These are phyloP conservation scores for Phaeosphaeria sp. DNA, from an alignment of 2,329 filamentous ascomycete genomes.

Conservation along the genomic window DNA sequence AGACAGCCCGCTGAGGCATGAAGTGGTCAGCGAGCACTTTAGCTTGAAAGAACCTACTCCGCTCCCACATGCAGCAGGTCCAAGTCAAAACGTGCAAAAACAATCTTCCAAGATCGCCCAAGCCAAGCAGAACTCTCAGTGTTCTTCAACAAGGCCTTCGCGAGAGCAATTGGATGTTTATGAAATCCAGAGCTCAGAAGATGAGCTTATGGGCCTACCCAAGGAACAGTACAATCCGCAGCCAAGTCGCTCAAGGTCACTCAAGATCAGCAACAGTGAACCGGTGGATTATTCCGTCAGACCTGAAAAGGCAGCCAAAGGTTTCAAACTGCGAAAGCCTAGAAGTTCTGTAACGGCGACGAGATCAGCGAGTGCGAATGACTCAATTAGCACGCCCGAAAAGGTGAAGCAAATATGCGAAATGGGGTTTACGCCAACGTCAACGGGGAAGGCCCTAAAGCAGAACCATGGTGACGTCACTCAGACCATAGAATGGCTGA, in stretches of 20 bases:
- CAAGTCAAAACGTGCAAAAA: not conserved
- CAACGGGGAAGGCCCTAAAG: conserved; percentile 32
- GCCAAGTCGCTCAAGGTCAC: conserved; percentile 47
- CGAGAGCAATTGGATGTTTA: conserved; percentile 8
- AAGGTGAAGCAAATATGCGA: conserved; percentile 43
- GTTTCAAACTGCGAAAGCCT: conserved; percentile 33
- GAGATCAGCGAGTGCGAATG: conserved; percentile 4
- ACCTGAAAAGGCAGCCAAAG: conserved; percentile 35
- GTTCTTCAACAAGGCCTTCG: conserved; percentile 1
- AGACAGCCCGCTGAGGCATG: conserved; percentile 11
- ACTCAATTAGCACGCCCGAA: conserved; percentile 29
- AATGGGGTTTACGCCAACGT: conserved; percentile 45
- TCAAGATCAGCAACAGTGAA: conserved; percentile 24
- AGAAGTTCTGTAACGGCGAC: conserved; percentile 8
- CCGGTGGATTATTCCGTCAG: conserved; percentile 38
- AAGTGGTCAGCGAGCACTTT: not conserved
- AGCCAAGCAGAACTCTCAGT: not conserved
- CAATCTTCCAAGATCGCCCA: not conserved
- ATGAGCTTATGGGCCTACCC: conserved; percentile 37
- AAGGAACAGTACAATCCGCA: conserved; percentile 46
- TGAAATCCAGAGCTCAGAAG: conserved; percentile 21
- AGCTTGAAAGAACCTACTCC: not conserved
- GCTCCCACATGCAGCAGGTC: not conserved
- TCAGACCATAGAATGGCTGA: conserved; percentile 40
- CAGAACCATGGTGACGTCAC: conserved; percentile 39